Evolutionary conservation across 176 grass and related monocot species (phyloP).

Genomic region (Oryza rufipogon): DNA sequence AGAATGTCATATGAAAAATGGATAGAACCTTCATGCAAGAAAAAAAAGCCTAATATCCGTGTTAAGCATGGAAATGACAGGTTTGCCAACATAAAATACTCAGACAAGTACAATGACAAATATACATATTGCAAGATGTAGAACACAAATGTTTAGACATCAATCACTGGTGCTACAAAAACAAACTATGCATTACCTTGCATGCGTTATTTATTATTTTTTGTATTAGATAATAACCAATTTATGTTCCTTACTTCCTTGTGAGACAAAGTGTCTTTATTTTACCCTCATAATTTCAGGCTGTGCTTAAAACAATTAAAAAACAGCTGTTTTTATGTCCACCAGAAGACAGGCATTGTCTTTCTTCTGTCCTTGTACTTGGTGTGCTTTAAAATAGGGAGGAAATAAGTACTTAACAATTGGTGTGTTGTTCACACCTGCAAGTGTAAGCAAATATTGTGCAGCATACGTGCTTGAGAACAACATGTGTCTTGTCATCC

Average conservation of each 20-base stretch:
- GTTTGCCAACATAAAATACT: slow-evolving; percentile 40
- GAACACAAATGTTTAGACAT: slow-evolving; percentile 8
- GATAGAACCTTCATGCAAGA: slow-evolving; percentile 8
- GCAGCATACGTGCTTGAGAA: slow-evolving; percentile 20
- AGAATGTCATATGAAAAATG: slow-evolving; percentile 25
- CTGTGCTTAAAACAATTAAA: slow-evolving; percentile 39
- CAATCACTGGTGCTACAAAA: slow-evolving; percentile 29
- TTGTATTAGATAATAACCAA: slow-evolving; percentile 20
- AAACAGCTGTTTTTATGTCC: slow-evolving; percentile 37
- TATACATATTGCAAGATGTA: slow-evolving; percentile 14
- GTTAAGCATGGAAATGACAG: slow-evolving; percentile 32
- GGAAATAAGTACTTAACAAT: slow-evolving; percentile 9
- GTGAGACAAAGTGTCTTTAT: slow-evolving; percentile 37
- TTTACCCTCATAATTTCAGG: slow-evolving; percentile 34
- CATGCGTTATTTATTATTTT: slow-evolving; percentile 25
- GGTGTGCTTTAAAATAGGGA: slow-evolving; percentile 41
- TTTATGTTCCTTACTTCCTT: slow-evolving; percentile 33
- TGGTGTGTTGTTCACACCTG: slow-evolving; percentile 25
- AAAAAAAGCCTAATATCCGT: neutral
- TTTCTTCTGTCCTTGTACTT: slow-evolving; percentile 38
- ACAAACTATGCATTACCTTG: slow-evolving; percentile 27
- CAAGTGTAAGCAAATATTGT: slow-evolving; percentile 34
- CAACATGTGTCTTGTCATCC: slow-evolving; percentile 33
- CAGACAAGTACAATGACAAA: slow-evolving; percentile 40
- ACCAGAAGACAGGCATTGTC: slow-evolving; percentile 43